These are phyloP conservation scores for Colletotrichum sp. DNA, from an alignment of 2,329 filamentous ascomycete species.

Conservation along the genomic window DNA sequence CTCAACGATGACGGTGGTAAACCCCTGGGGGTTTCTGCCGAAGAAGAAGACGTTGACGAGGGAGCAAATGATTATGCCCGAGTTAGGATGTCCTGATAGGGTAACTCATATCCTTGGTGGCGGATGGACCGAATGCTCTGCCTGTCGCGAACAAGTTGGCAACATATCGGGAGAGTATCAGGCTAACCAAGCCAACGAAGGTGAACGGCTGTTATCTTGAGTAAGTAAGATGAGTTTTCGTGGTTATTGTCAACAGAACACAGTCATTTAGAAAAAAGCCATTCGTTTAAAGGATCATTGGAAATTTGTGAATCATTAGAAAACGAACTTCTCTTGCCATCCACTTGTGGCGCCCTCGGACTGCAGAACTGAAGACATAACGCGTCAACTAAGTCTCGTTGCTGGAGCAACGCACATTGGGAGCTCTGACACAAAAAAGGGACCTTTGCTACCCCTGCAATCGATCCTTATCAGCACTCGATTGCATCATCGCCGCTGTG, in stretches of 20 bases:
- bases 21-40: background rate
- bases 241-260: background rate
- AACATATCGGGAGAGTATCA: background rate
- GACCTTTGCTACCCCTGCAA: background rate
- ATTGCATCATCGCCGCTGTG: background rate
- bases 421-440: background rate
- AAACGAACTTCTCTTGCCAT: background rate
- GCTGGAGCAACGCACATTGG: background rate
- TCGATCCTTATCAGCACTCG: background rate
- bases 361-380: background rate
- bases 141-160: background rate
- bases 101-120: background rate
- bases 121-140: background rate
- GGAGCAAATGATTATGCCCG: background rate
- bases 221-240: background rate
- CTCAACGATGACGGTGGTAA: background rate
- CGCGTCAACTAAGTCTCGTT: background rate
- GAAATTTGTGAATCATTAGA: background rate
- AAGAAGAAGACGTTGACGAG: background rate
- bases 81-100: background rate
- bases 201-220: background rate
- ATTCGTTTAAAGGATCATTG: background rate
- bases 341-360: background rate
- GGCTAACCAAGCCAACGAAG: background rate
- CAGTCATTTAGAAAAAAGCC: background rate